Evolutionary conservation across 129 eudicot species (phyloP), one percentile per base, ranked within the genome.

Genomic region (Flaveria robusta): DNA sequence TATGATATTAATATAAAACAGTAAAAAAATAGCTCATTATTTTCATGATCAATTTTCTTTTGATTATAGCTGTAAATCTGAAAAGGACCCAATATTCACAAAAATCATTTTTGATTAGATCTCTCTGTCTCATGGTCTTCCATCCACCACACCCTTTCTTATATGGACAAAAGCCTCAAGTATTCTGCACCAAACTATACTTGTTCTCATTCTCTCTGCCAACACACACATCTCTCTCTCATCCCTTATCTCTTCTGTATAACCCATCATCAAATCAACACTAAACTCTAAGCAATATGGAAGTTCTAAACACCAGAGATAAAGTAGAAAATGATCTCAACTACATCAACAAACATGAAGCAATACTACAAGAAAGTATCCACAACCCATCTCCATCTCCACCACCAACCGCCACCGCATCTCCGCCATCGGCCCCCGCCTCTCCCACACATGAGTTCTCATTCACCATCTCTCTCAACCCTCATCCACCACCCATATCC

Each of bases 371-470:
- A 74, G 58, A 63, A 74, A 71, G 47, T 10, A 42, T 65, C 66
- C 84, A 81, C 11, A 50, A 46, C 59, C 65, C 51, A 63, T 59
- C 81, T 42, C 66, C 58, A 63, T 73, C 81, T 49, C 70, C 65
- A 22, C 79, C 83, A 42, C 78, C 56, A 41, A 12, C 74, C 1
- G 27, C 85, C 63, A n/a, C 88, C 70, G 26, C 85, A 11, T 71
- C 88, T 62, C 85, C 88, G 12, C 75, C 92, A 8, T 85, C 98
- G 1, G 26, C 90, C 13, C 75, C 97, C 0, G 82, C 91, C 22
- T 93, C 98, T 65, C 98, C 98, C 8, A 80, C 95, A 8, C 98
- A 90, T 77, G 98, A 93, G 24, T 93, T 93, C 96, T 88, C 98
- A 72, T 93, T 93, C 96, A 85, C 96, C 37, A 76, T 90, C 69